These are phyloP conservation scores for Boletus coccyginus DNA, from an alignment of 768 basidiomycete species.

Conservation along the genomic window DNA sequence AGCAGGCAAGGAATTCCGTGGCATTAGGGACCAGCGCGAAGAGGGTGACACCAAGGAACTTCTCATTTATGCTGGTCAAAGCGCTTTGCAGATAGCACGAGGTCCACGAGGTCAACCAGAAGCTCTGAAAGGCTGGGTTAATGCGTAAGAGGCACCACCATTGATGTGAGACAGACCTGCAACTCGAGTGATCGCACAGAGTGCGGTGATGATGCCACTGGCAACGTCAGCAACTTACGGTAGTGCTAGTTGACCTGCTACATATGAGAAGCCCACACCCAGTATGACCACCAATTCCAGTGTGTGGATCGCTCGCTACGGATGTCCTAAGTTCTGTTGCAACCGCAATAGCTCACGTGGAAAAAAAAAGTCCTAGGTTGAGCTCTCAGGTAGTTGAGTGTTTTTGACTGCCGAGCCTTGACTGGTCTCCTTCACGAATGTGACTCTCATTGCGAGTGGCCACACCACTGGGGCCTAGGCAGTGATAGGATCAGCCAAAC, in stretches of 20 bases:
- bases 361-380: no score
- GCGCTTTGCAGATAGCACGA: conserved; percentile 67
- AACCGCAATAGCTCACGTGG: no score
- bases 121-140: conserved; percentile 65
- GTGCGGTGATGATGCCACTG: conserved; percentile 51
- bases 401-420: conserved; percentile 75
- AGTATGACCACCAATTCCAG: no score
- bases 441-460: no score
- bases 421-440: no score
- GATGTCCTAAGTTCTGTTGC: no score
- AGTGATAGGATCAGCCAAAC: not conserved
- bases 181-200: conserved; percentile 80
- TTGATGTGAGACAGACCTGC: conserved; percentile 62
- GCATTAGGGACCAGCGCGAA: conserved; percentile 98
- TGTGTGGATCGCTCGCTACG: no score
- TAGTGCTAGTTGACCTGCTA: no score
- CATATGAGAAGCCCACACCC: no score
- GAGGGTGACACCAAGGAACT: conserved; percentile 93
- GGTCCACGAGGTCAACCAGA: conserved; percentile 93
- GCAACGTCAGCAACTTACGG: no score
- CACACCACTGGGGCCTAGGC: no score
- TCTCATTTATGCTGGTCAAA: conserved; percentile 94
- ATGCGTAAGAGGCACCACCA: not conserved
- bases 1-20: conserved; percentile 96
- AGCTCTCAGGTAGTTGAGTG: no score